Evolutionary conservation across 2,329 filamentous ascomycete genomes (phyloP).

Genomic region (Epichloe scottii): DNA sequence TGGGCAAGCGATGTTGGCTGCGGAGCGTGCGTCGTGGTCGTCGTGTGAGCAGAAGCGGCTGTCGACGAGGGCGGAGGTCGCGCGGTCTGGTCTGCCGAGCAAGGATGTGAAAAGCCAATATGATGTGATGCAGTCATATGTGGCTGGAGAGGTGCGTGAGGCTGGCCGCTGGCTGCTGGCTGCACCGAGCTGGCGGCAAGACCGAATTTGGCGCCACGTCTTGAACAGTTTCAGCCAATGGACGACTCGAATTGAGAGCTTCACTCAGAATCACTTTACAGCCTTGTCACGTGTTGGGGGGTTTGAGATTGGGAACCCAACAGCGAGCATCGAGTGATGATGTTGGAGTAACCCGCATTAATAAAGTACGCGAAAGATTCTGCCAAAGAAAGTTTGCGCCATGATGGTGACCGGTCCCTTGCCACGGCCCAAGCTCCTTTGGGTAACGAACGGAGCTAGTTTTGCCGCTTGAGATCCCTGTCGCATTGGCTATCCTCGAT

Average conservation of each 20-base stretch:
- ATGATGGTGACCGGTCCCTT: not conserved
- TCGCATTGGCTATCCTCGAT: not conserved
- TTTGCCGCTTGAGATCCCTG: not conserved
- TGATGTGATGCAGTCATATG: constrained; percentile 3
- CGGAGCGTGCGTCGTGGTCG: constrained; percentile 3
- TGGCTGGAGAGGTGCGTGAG: constrained; percentile 1
- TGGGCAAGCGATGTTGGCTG: constrained; percentile 1
- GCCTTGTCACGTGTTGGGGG: constrained; percentile 8
- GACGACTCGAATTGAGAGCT: not conserved
- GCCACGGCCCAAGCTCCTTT: not conserved
- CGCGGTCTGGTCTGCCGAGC: constrained; percentile 1
- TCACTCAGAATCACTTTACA: not conserved
- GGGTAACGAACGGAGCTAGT: not conserved
- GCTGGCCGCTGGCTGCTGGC: not conserved
- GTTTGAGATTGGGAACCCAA: no score
- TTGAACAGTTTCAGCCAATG: not conserved
- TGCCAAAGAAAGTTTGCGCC: not conserved
- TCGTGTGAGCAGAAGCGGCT: constrained; percentile 1
- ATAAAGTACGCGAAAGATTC: not conserved
- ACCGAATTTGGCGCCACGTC: constrained; percentile 3
- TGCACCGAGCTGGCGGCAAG: not conserved
- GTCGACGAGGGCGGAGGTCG: constrained; percentile 4
- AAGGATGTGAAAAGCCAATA: not conserved
- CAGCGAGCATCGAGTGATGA: no score
- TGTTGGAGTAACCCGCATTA: no score